Evolutionary conservation across 768 basidiomycete genomes (phyloP).

Genomic region (Rhodotorula paludigena): DNA sequence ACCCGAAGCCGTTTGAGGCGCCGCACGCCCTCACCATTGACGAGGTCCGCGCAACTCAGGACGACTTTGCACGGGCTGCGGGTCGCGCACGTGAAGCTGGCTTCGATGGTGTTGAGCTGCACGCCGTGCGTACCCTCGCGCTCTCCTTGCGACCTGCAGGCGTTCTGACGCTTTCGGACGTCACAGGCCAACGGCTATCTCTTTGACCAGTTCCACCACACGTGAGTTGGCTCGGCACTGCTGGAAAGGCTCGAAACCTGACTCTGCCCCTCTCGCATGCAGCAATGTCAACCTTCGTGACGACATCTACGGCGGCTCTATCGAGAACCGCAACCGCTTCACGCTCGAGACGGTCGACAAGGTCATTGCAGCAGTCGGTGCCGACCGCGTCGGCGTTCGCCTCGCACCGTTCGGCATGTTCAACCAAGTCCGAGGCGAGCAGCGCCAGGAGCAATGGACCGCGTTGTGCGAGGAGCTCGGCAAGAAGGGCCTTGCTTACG

Average conservation of each 20-base stretch:
- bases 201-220: constrained; percentile 40
- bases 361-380: constrained; percentile 55
- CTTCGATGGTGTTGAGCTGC: constrained; percentile 61
- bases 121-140: constrained; percentile 43
- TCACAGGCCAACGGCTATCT: constrained; percentile 27
- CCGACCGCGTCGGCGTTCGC: constrained; percentile 56
- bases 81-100: constrained; percentile 55
- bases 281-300: constrained; percentile 45
- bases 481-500: constrained; percentile 41
- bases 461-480: constrained; percentile 39
- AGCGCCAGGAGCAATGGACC: constrained; percentile 43
- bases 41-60: constrained; percentile 53
- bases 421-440: constrained; percentile 42
- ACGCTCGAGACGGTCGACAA: constrained; percentile 56
- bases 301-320: constrained; percentile 60
- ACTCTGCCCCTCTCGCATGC: constrained; percentile 13
- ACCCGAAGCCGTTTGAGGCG: constrained; percentile 24
- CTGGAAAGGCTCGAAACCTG: not conserved
- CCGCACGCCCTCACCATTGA: constrained; percentile 47
- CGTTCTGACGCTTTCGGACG: not conserved
- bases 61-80: constrained; percentile 56
- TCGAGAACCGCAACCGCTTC: constrained; percentile 61
- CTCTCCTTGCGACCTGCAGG: too few species aligned
- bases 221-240: not conserved
- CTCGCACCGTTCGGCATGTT: constrained; percentile 49